A percentile compares a stretch with the other conserved stretches of the same genome.
Evolutionary conservation across 2,329 filamentous ascomycete species (phyloP).

Genomic region (Beauveria australis): DNA sequence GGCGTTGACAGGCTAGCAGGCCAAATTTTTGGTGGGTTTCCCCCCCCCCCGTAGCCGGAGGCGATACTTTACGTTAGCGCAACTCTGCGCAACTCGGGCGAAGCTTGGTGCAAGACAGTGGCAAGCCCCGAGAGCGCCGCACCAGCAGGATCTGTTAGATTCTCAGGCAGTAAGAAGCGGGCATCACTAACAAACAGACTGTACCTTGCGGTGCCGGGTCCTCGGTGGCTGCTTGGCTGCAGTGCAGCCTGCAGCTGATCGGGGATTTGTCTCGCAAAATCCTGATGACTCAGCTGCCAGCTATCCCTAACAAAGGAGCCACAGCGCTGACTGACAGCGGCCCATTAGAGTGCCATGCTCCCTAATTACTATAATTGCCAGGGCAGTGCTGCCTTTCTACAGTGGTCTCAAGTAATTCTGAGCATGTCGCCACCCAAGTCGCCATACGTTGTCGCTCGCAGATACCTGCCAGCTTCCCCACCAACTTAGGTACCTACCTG

Average conservation of each 20-base stretch:
- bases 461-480: neutral
- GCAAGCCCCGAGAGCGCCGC: constrained; percentile 7
- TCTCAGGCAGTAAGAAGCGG: neutral
- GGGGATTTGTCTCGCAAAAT: neutral
- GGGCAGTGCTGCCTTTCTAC: neutral
- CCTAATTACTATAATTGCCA: too few relatives aligned
- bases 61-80: constrained; percentile 8
- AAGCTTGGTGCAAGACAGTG: neutral
- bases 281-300: neutral
- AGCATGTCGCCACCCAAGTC: too few relatives aligned
- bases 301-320: neutral
- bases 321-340: neutral
- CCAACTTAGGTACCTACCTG: neutral
- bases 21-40: constrained; percentile 11
- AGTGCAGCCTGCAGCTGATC: neutral
- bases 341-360: neutral
- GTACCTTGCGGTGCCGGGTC: neutral
- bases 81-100: neutral
- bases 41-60: constrained; percentile 11
- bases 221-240: neutral
- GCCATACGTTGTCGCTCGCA: too few relatives aligned
- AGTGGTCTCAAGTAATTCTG: neutral
- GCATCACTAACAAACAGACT: neutral
- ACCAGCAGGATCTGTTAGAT: neutral
- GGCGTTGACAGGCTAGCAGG: neutral